A percentile compares a stretch with the other conserved stretches of the same genome.
phyloP scores from a whole-genome alignment of 257 asterid genomes.

The Fraxinus pennsylvanica region DNA sequence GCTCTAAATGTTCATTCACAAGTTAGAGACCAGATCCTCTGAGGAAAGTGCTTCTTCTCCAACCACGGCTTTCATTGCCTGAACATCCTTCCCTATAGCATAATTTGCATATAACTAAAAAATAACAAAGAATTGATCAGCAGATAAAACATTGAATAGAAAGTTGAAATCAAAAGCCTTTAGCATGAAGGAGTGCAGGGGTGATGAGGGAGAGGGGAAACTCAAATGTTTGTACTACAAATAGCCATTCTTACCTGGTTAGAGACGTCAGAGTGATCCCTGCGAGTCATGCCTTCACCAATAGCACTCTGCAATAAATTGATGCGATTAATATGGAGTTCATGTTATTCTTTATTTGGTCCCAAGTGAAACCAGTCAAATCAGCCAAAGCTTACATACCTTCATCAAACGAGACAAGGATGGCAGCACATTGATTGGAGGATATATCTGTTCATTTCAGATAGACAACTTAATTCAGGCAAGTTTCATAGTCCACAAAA shows the following conservation, averaged over 20 bases:
- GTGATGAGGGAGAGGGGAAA: no score
- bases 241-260: no score
- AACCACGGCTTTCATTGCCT: conserved; percentile 62
- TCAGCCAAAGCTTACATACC: conserved; percentile 41
- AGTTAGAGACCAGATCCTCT: conserved; percentile 44
- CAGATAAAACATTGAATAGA: no score
- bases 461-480: conserved; percentile 6
- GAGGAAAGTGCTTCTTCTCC: conserved; percentile 63
- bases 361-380: conserved; percentile 6
- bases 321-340: background rate
- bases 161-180: no score
- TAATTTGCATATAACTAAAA: no score
- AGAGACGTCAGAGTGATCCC: no score
- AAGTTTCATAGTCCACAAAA: background rate
- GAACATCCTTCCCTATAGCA: conserved; percentile 14
- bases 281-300: no score
- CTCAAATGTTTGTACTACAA: no score
- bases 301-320: background rate
- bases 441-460: conserved; percentile 54
- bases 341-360: background rate
- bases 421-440: conserved; percentile 82
- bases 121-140: no score
- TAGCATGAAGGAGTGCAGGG: no score
- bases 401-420: conserved; percentile 80
- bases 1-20: background rate